Percentiles rank a stretch among this genome's conserved stretches.
These are phyloP conservation scores for Pterocarpus santalinus DNA, from an alignment of 306 rosid genomes.

Conservation along the genomic window DNA sequence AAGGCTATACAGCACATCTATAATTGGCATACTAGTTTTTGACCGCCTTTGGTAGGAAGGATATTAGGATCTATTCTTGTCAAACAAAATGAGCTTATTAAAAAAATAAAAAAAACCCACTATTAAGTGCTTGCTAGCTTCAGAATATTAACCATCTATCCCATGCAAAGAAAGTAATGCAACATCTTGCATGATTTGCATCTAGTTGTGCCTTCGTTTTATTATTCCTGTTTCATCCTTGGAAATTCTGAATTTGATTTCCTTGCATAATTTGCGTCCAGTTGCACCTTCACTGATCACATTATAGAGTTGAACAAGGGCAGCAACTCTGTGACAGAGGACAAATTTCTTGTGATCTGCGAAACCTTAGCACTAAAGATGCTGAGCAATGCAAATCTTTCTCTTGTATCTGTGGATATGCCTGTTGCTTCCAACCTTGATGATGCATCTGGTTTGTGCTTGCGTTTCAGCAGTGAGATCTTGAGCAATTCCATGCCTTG, in stretches of 20 bases:
- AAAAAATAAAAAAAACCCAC: not conserved
- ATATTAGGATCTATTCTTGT: not conserved
- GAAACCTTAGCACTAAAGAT: conserved; percentile 78
- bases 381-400: conserved; percentile 82
- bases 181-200: not conserved
- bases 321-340: conserved; percentile 61
- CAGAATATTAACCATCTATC: conserved; percentile 27
- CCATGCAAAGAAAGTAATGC: conserved; percentile 8
- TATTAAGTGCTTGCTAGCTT: conserved; percentile 23
- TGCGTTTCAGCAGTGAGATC: conserved; percentile 86
- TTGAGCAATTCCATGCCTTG: conserved; percentile 81
- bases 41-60: not conserved
- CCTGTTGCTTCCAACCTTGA: conserved; percentile 78
- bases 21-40: conserved; percentile 5
- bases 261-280: conserved; percentile 56
- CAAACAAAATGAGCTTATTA: too few species aligned
- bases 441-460: conserved; percentile 90
- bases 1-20: not conserved
- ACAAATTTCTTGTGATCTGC: conserved; percentile 82
- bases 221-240: conserved; percentile 21
- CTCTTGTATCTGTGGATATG: conserved; percentile 86
- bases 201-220: not conserved
- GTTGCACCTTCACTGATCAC: conserved; percentile 86
- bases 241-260: conserved; percentile 44
- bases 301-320: conserved; percentile 67